Conservation (phyloP, 768 basidiomycete species). For the Fistulinella prunicolor region DNA sequence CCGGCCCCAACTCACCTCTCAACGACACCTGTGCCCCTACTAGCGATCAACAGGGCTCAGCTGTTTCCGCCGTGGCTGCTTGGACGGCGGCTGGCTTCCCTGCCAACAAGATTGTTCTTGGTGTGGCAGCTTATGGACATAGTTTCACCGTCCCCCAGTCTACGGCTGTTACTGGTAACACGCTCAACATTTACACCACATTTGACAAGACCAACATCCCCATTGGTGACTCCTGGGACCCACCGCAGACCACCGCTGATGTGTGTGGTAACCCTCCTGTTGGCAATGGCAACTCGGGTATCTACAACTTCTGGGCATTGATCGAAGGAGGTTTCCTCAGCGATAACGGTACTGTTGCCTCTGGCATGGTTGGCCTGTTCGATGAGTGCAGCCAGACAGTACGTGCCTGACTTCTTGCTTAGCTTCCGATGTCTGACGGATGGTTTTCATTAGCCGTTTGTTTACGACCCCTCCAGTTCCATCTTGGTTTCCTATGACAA, state of each 20-base stretch:
- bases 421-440: too few relatives aligned
- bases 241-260: constrained; percentile 43
- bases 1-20: constrained; percentile 83
- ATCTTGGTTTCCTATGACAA: constrained; percentile 69
- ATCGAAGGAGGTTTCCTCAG: constrained; percentile 54
- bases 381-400: constrained; percentile 78
- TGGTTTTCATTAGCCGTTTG: constrained; percentile 49
- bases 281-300: constrained; percentile 45
- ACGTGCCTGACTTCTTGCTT: too few relatives aligned
- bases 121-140: constrained; percentile 83
- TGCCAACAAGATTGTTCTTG: constrained; percentile 67
- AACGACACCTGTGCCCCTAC: constrained; percentile 68
- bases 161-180: constrained; percentile 16
- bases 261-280: constrained; percentile 54
- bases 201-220: constrained; percentile 47
- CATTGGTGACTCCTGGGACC: constrained; percentile 58
- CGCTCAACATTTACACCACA: constrained; percentile 47
- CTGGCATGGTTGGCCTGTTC: constrained; percentile 50
- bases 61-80: constrained; percentile 62
- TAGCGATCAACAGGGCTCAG: constrained; percentile 66
- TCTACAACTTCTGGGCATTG: constrained; percentile 64
- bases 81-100: constrained; percentile 85
- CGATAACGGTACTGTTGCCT: constrained; percentile 44
- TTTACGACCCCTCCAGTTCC: constrained; percentile 54
- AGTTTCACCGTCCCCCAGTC: constrained; percentile 47